Evolutionary conservation across 495 filamentous ascomycete genomes (phyloP), one percentile per base, ranked within the genome.

Genomic region (Tuber calosporum): DNA sequence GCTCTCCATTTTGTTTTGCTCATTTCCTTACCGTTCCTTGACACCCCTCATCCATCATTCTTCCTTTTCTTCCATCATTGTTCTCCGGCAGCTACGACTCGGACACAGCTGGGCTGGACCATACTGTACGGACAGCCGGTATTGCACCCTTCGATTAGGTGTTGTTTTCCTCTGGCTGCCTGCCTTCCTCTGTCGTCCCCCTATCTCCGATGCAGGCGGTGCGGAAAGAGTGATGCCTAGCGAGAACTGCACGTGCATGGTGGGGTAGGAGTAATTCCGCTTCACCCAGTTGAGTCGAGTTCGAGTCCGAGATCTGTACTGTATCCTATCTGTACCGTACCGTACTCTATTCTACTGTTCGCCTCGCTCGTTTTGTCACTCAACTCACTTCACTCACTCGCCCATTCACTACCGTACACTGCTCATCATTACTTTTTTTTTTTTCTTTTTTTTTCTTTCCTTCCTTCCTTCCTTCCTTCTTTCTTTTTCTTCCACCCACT

Each of bases 201-300:
- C 76, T 79, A 78, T 78, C 77, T 79, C 75, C 77, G 77, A 79
- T 79, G 77, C 76, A 77, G 76, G 75, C 73, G 43, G 75, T 42
- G 74, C 72, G 75, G 77, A 79, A 77, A 72, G 67, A 79, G 77
- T 79, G 77, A 75, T 79, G 77, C 77, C 77, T 79, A 79, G 74
- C 75, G 77, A 79, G 72, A 72, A 72, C 77, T 75, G 77, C 77
- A 79, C 77, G 77, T 79, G 77, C 72, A 68, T 79, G 76, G 76
- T 79, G 76, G 75, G 77, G 76, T 76, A 75, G 76, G 74, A 77
- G 76, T 77, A 78, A 77, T 72, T 73, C 70, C 53, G 26, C 53
- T 62, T 62, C 53, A 62, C 53, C 53, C 11, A 62, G 53, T 62
- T 62, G 53, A 62, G 53, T 62, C 53, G 53, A 62, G 53, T 0